A percentile compares a stretch with the other conserved stretches of the same genome.
phyloP scores from a whole-genome alignment of 2,329 filamentous ascomycete species.

The Cyphellophora europaea region DNA sequence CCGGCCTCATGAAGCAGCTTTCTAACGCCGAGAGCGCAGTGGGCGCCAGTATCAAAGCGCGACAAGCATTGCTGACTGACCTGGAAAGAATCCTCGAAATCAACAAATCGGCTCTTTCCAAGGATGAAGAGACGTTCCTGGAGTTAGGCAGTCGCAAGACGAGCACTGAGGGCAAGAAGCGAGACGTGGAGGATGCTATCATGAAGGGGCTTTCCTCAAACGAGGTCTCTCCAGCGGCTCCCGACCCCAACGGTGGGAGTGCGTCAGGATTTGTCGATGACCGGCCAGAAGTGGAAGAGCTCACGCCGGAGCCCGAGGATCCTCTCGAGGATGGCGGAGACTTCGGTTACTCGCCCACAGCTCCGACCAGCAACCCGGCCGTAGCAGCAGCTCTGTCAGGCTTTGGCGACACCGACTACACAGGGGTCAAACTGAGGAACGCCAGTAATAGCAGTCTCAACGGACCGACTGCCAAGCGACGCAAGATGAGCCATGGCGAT shows the following conservation, averaged over 20 bases:
- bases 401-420: constrained; percentile 6
- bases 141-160: constrained; percentile 58
- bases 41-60: constrained; percentile 78
- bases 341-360: background rate
- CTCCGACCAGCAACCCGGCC: constrained; percentile 13
- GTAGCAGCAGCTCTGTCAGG: constrained; percentile 14
- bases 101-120: constrained; percentile 59
- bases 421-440: background rate
- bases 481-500: constrained; percentile 37
- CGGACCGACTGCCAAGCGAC: constrained; percentile 32
- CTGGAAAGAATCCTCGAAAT: constrained; percentile 73
- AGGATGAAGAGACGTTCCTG: constrained; percentile 58
- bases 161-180: constrained; percentile 72
- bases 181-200: constrained; percentile 82
- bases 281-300: constrained; percentile 17
- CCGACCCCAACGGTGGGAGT: constrained; percentile 26
- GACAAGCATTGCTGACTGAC: constrained; percentile 65
- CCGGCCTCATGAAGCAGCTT: constrained; percentile 79
- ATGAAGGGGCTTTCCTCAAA: constrained; percentile 69
- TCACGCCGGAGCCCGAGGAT: constrained; percentile 15
- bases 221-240: constrained; percentile 37
- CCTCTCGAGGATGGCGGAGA: background rate
- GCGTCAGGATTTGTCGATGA: constrained; percentile 3
- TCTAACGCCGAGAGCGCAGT: constrained; percentile 84
- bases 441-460: constrained; percentile 9